Evolutionary conservation across 2,329 filamentous ascomycete species (phyloP), one percentile per base, ranked within the genome.

Genomic region (Epichloe uncinata): DNA sequence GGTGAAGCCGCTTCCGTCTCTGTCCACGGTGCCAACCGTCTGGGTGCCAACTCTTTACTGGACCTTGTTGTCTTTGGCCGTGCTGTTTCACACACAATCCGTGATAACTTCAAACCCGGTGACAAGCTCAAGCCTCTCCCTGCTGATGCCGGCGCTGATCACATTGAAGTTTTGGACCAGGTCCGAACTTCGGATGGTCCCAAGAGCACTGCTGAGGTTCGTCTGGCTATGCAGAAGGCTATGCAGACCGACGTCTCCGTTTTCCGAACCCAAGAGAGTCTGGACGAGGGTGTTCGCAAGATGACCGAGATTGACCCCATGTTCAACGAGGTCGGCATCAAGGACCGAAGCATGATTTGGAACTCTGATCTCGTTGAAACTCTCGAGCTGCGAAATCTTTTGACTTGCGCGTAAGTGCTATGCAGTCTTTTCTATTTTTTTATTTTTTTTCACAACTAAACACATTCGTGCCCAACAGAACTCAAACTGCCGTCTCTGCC

Each of bases 311-410:
- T 97, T 60, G 91, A 97, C 67, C 70, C 78, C 60, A 78, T 75
- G 62, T 97, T 85, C 73, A 71, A 76, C 60, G 77, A 96, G 64
- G 84, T 97, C 60, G 87, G 88, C 63, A 96, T 87, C 73, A 95
- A 95, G 81, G 91, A 97, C 71, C 86, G 93, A 70, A 94, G 87
- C 78, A 96, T 97, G 91, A 97, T 97, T 75, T 97, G 91, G 91
- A 97, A 97, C 82, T 89, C 87, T 22, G 91, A 97, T 65, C 81
- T 97, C 38, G 88, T 95, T 54, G 91, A 97, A 78, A 95, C 91
- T 7, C 81, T 98, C 50, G 93, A 98, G 73, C 77, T 97, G 64
- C 81, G 90, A 64, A 98, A 98, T 71, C 71, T 98, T 63, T 74
- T 98, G 66, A 97, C 93, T 63, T 97, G 93, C 82, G 91, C 90